Conservation (phyloP, 2,329 filamentous ascomycete species). For the Monilinia fructicola region DNA sequence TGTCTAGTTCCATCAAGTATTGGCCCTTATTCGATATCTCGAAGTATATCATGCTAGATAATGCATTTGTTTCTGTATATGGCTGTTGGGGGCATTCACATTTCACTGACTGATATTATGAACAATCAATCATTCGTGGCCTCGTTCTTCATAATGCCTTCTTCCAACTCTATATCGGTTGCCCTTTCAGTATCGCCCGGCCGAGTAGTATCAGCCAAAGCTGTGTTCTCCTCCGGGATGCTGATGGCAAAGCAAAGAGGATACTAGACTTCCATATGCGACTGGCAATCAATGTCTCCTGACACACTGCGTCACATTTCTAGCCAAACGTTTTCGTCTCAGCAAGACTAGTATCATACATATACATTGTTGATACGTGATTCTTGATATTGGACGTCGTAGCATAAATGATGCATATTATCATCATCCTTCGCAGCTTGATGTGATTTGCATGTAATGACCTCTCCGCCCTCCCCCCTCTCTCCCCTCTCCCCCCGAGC, state of each 20-base stretch:
- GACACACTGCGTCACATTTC: neutral
- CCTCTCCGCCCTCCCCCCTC: too few species aligned
- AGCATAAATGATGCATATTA: neutral
- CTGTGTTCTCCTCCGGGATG: neutral
- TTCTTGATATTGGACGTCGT: neutral
- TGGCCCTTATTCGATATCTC: slow-evolving; percentile 7
- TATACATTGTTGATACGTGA: neutral
- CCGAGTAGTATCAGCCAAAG: neutral
- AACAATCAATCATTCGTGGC: neutral
- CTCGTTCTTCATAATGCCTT: neutral
- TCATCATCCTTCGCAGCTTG: neutral
- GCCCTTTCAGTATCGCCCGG: neutral
- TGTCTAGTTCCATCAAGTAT: slow-evolving; percentile 8
- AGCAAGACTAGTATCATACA: neutral
- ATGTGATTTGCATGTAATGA: slow-evolving; percentile 9
- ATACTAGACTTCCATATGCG: neutral
- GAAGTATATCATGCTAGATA: slow-evolving; percentile 7
- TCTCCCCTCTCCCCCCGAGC: neutral
- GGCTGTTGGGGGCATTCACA: neutral
- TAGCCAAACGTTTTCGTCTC: neutral
- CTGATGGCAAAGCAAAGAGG: neutral
- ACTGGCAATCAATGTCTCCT: neutral
- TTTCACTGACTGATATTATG: neutral
- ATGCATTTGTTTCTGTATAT: slow-evolving; percentile 11
- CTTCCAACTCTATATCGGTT: neutral